Evolutionary conservation across 306 rosid species (phyloP).

Genomic region (Vigna unguiculata): DNA sequence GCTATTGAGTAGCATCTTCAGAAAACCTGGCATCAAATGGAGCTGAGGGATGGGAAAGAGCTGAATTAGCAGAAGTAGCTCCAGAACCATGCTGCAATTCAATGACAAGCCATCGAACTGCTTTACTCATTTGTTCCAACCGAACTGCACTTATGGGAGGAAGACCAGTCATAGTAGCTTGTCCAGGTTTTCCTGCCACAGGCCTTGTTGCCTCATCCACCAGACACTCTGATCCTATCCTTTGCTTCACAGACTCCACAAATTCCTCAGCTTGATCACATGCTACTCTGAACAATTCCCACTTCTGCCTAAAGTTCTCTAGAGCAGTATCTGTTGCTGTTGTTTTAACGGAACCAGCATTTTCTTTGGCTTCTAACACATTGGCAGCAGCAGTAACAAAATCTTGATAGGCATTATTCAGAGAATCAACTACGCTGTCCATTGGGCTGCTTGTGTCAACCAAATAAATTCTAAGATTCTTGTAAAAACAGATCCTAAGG

Average conservation of each 20-base stretch:
- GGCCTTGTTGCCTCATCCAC: conserved; percentile 88
- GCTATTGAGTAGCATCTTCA: conserved; percentile 74
- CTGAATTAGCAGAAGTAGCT: conserved; percentile 57
- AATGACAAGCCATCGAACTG: conserved; percentile 79
- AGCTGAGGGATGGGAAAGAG: conserved; percentile 67
- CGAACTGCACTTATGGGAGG: conserved; percentile 79
- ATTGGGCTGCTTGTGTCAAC: conserved; percentile 46
- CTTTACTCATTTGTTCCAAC: conserved; percentile 87
- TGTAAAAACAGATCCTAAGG: neutral
- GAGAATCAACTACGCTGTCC: conserved; percentile 75
- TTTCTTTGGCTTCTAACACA: conserved; percentile 70
- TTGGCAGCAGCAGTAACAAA: conserved; percentile 72
- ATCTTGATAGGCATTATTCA: conserved; percentile 72
- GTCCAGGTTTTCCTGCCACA: conserved; percentile 62
- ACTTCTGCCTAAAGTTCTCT: conserved; percentile 77
- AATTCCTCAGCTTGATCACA: conserved; percentile 89
- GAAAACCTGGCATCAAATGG: conserved; percentile 78
- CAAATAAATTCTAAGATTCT: neutral
- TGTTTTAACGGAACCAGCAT: conserved; percentile 58
- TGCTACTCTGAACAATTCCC: conserved; percentile 79
- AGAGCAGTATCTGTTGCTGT: conserved; percentile 68
- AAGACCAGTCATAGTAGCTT: conserved; percentile 54
- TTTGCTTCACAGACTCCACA: conserved; percentile 83
- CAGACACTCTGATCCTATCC: conserved; percentile 83
- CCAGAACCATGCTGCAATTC: conserved; percentile 82